Conservation (phyloP, 495 filamentous ascomycete species). For the Podospora didyma region DNA sequence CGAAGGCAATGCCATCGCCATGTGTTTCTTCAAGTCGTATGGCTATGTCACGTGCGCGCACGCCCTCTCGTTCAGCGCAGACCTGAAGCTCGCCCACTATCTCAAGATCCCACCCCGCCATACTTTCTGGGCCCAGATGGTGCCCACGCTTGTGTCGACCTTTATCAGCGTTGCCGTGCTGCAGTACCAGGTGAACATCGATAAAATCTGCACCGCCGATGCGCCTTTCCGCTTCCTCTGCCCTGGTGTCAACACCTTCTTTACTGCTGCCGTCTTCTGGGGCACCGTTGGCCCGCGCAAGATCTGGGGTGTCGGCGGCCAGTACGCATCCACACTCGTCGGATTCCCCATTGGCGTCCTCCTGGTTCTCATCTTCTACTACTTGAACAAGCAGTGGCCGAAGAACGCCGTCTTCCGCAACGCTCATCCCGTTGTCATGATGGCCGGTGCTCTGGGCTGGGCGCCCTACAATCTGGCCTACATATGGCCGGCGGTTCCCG, state of each 20-base stretch:
- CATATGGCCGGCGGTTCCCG: conserved; percentile 37
- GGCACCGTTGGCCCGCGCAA: conserved; percentile 43
- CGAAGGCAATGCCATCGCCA: conserved; percentile 39
- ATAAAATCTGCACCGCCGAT: conserved; percentile 33
- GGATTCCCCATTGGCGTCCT: conserved; percentile 37
- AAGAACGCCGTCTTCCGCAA: conserved; percentile 30
- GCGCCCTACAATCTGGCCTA: conserved; percentile 37
- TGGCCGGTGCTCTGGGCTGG: conserved; percentile 31
- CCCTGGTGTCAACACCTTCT: conserved; percentile 40
- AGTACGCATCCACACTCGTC: conserved; percentile 31
- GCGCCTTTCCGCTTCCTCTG: conserved; percentile 39
- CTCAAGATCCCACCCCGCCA: conserved; percentile 39
- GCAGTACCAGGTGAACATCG: conserved; percentile 38
- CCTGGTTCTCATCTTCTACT: conserved; percentile 28
- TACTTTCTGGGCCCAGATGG: conserved; percentile 42
- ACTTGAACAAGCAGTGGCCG: conserved; percentile 27
- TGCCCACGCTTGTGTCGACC: conserved; percentile 35
- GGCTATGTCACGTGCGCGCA: conserved; percentile 41
- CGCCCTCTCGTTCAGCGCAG: conserved; percentile 33
- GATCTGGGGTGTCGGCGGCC: conserved; percentile 35
- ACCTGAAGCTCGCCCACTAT: conserved; percentile 44
- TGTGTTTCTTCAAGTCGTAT: conserved; percentile 44
- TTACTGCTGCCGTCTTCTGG: conserved; percentile 43
- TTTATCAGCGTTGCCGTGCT: conserved; percentile 38
- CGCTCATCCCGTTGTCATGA: conserved; percentile 37